phyloP scores from a whole-genome alignment of 1,284 basidiomycete species.

The Neolentinus lepideus region DNA sequence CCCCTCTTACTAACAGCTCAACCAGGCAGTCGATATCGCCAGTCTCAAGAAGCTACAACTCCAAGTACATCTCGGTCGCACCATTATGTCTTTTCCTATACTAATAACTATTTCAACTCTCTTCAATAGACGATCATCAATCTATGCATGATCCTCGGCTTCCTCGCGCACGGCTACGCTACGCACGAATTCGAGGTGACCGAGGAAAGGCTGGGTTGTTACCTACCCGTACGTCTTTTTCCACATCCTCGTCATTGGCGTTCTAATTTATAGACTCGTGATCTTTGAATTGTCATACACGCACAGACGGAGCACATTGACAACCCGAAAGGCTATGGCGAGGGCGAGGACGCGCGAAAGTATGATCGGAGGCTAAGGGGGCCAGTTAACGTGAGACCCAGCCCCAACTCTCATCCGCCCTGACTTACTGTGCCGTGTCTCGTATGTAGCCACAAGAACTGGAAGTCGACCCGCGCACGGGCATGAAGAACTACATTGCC shows the following conservation, averaged over 20 bases:
- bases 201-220: constrained; percentile 77
- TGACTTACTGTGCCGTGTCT: background rate
- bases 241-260: too few species aligned
- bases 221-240: constrained; percentile 58
- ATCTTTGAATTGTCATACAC: too few species aligned
- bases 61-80: constrained; percentile 35
- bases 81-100: constrained; percentile 1
- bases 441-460: constrained; percentile 67
- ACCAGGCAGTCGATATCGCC: constrained; percentile 79
- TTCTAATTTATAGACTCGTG: too few species aligned
- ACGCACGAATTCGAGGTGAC: constrained; percentile 90
- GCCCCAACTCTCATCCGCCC: background rate
- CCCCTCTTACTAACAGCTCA: background rate
- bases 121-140: constrained; percentile 73
- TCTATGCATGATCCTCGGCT: constrained; percentile 85
- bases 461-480: constrained; percentile 79
- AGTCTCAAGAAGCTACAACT: constrained; percentile 67
- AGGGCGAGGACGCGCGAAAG: constrained; percentile 77
- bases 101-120: constrained; percentile 5
- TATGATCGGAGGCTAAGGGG: constrained; percentile 70
- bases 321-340: constrained; percentile 80
- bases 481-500: constrained; percentile 97
- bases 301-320: constrained; percentile 85
- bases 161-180: constrained; percentile 80
- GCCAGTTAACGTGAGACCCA: constrained; percentile 50